Base-by-base conservation (phyloP, 768 basidiomycete genomes). In the Coprinopsis sp. region DNA sequence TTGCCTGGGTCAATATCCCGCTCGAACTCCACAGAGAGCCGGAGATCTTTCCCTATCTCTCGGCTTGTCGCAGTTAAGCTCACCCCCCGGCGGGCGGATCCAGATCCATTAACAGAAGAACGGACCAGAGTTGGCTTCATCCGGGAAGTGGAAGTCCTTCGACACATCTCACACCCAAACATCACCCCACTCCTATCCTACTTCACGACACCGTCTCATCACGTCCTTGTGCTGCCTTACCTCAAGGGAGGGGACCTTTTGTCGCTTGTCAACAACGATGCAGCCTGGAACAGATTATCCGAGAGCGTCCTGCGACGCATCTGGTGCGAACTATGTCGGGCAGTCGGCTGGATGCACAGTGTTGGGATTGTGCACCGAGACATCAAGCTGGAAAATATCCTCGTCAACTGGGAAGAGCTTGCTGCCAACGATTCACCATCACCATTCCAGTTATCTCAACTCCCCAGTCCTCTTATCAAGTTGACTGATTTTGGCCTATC, bases 401-500 rank as follows among this genome's bases (percentile, higher is more conserved):
- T 4, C 6, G n/a, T 45, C 24, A 40, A 45, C 37, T 44, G 47
- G 47, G 47, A 48, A 3, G 47, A 39, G 14, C 8, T 48, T 12
- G 7, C 6, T n/a, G n/a, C n/a, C n/a, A n/a, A n/a, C n/a, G n/a
- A n/a, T n/a, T n/a, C n/a, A n/a, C n/a, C n/a, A n/a, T n/a, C n/a
- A 12, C 24, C 8, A n/a, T 14, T 48, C 16, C 13, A 13, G 2
- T 22, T 44, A 2, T 18, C 27, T 2, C 29, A 41, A 23, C 62
- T 73, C 1, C 68, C 78, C 0, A 53, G 70, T 0, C 82, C 87
- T 1, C 71, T 92, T 5, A 70, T 93, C 64, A 91, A 91, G 59
- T 71, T 93, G 7, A 86, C 87, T 33, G 91, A 95, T 60, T 95
- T 93, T 58, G 91, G 91, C 6, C 77, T 95, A n/a, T 82, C 89